Evolutionary conservation across 192 early-diverging fungal species (phyloP).

Genomic region (Lobosporangium transversale): DNA sequence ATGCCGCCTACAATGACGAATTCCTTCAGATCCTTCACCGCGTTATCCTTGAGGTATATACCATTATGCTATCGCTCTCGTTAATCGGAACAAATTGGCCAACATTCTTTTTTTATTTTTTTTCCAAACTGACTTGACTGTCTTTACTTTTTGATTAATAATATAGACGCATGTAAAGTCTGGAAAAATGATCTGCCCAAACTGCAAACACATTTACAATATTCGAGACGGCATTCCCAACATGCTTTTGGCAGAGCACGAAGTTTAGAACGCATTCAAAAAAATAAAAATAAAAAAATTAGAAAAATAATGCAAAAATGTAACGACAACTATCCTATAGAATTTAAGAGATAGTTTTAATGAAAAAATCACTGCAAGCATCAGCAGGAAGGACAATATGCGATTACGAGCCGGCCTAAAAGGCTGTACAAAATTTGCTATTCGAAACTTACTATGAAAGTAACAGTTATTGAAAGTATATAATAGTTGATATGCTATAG

Average conservation of each 20-base stretch:
- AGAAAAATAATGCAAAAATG: neutral
- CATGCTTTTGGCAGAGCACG: slow-evolving; percentile 86
- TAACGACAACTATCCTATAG: neutral
- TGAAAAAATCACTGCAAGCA: too few relatives aligned
- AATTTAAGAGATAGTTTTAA: too few relatives aligned
- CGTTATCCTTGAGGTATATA: slow-evolving; percentile 80
- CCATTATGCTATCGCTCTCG: too few relatives aligned
- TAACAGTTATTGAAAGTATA: too few relatives aligned
- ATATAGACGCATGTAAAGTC: slow-evolving; percentile 81
- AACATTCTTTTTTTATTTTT: slow-evolving; percentile 1
- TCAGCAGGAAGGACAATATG: too few relatives aligned
- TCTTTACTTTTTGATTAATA: neutral
- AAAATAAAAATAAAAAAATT: neutral
- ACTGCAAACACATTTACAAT: slow-evolving; percentile 89
- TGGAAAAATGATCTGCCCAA: slow-evolving; percentile 92
- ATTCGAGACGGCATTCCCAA: slow-evolving; percentile 95
- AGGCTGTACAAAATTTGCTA: too few relatives aligned
- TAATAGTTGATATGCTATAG: too few relatives aligned
- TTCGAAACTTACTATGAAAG: too few relatives aligned
- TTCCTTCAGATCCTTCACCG: slow-evolving; percentile 81
- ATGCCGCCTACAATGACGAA: slow-evolving; percentile 67
- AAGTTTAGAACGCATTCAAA: slow-evolving; percentile 61
- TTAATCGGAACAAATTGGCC: neutral
- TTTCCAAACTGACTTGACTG: neutral
- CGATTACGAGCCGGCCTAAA: too few relatives aligned